Evolutionary conservation across 371 early-diverging fungal genomes (phyloP).

Genomic region (Syncephalastrum monosporum): DNA sequence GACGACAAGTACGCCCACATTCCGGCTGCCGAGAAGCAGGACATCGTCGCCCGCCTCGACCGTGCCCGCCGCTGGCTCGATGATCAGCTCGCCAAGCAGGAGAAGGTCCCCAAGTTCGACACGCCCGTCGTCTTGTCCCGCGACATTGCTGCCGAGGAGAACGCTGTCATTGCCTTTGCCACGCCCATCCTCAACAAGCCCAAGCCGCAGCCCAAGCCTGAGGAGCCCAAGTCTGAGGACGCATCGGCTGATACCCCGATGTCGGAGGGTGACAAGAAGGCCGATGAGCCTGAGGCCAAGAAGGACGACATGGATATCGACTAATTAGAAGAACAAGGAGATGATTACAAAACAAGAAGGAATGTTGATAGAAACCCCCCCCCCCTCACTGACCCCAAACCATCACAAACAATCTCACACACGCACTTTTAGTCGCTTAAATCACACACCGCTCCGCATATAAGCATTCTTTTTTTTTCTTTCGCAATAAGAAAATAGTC

Average conservation of each 20-base stretch:
- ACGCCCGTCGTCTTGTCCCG: constrained; percentile 68
- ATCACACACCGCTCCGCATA: too few relatives aligned
- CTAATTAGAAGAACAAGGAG: constrained; percentile 25
- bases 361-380: too few relatives aligned
- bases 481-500: too few relatives aligned
- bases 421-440: too few relatives aligned
- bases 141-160: constrained; percentile 78
- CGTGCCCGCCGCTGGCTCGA: constrained; percentile 89
- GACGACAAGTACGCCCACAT: constrained; percentile 92
- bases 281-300: constrained; percentile 27
- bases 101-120: constrained; percentile 71
- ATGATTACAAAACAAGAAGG: too few relatives aligned
- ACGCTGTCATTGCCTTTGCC: constrained; percentile 58
- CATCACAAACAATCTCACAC: too few relatives aligned
- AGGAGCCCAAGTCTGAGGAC: constrained; percentile 30
- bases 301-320: constrained; percentile 73
- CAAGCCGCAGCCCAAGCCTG: constrained; percentile 76
- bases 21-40: constrained; percentile 80
- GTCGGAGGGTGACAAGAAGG: constrained; percentile 36
- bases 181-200: constrained; percentile 87
- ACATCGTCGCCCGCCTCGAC: constrained; percentile 72
- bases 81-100: constrained; percentile 74
- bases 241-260: constrained; percentile 41
- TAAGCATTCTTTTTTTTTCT: too few relatives aligned
- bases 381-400: too few relatives aligned